Conservation (phyloP, 2,329 filamentous ascomycete species). For the Diaporthe eres region DNA sequence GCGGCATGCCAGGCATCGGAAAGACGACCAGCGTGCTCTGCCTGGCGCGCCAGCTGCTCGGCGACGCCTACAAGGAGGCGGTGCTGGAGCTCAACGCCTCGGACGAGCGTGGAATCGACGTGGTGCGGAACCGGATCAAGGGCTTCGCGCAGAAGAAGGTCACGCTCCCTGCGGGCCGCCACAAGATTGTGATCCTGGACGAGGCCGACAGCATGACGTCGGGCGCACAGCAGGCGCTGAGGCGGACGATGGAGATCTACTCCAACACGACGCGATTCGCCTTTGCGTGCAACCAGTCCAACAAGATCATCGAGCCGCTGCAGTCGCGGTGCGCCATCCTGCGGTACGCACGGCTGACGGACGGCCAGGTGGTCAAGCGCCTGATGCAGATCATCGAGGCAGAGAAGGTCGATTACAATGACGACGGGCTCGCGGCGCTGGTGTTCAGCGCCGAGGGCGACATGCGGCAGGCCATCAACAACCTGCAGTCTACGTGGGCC, state of each 20-base stretch:
- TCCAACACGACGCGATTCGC: slow-evolving; percentile 96
- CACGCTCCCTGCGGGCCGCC: slow-evolving; percentile 88
- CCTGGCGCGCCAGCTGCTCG: slow-evolving; percentile 90
- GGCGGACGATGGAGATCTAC: slow-evolving; percentile 99
- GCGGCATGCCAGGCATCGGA: slow-evolving; percentile 98
- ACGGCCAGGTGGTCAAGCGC: slow-evolving; percentile 91
- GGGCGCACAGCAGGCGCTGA: slow-evolving; percentile 93
- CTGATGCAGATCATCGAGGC: slow-evolving; percentile 93
- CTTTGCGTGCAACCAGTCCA: slow-evolving; percentile 98
- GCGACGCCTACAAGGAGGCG: slow-evolving; percentile 96
- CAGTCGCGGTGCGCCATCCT: slow-evolving; percentile 97
- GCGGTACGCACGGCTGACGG: slow-evolving; percentile 91
- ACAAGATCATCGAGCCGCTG: slow-evolving; percentile 99
- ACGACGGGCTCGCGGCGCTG: slow-evolving; percentile 94
- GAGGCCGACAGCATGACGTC: slow-evolving; percentile 99
- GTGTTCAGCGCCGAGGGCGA: slow-evolving; percentile 98
- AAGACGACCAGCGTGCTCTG: slow-evolving; percentile 98
- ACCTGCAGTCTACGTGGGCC: slow-evolving; percentile 91
- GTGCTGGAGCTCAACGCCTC: slow-evolving; percentile 97
- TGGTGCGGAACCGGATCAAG: slow-evolving; percentile 97
- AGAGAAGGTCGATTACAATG: slow-evolving; percentile 90
- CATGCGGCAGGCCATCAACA: slow-evolving; percentile 99
- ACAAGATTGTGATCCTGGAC: slow-evolving; percentile 97
- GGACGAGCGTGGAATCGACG: slow-evolving; percentile 96
- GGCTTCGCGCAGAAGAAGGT: slow-evolving; percentile 99